Evolutionary conservation across 371 early-diverging fungal species (phyloP), one percentile per base, ranked within the genome.

Genomic region (Gilbertella persicaria): DNA sequence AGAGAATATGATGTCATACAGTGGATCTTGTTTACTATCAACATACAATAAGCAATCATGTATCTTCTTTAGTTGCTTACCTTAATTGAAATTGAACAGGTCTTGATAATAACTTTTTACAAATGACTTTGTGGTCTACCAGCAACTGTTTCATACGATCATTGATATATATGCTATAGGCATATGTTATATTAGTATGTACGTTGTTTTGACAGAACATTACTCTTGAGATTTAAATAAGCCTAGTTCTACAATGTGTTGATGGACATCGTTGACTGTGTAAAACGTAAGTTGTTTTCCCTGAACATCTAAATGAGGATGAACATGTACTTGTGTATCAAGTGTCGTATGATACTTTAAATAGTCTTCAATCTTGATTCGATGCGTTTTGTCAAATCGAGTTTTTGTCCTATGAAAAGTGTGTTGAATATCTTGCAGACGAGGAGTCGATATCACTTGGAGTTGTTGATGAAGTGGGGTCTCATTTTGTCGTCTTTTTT

Each of bases 41-140:
- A 0, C 6, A 38, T n/a, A 25, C 10, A 9, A 36, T 24, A 8
- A 14, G 14, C 36, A 8, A 16, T 23, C 2, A 4, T 29, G 36
- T 10, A 14, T 10, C 30, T 47, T 47, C 14, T 20, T 47, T 10
- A 30, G 45, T 12, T 17, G 12, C n/a, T 26, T 16, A 48, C 52
- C 37, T 47, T 14, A 55, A 26, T 45, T 49, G 35, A 23, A 63
- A 51, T 12, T 58, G 60, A 0, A 67, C 44, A 2, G 63, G 60
- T 20, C 56, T 35, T 4, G 52, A 26, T 9, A 62, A 25, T 0
- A 2, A 12, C 9, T 39, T 52, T 19, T 56, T 54, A 23, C 50
- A 48, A 3, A 26, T 33, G 1, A 67, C 6, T 41, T 39, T 43
- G 8, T 40, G 38, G 0, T 33, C 17, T 3, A 40, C 26, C 8